These are phyloP conservation scores for Achlya hypogyna DNA, from an alignment of 352 stramenopile species.

Conservation along the genomic window DNA sequence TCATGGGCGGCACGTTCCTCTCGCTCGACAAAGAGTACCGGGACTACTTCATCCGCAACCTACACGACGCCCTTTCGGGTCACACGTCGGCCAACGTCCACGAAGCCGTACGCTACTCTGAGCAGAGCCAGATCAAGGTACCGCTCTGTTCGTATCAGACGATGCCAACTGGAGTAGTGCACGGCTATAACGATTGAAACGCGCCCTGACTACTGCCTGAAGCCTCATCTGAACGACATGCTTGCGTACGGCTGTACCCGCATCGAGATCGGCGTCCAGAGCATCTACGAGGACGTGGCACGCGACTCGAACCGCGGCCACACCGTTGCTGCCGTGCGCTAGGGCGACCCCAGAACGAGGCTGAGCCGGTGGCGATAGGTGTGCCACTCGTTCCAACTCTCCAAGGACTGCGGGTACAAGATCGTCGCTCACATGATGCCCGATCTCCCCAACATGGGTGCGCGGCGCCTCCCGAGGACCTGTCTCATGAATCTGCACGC, in stretches of 20 bases:
- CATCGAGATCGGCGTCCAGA: constrained; percentile 97
- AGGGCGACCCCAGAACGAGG: background rate
- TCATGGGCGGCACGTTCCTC: constrained; percentile 97
- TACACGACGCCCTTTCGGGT: constrained; percentile 93
- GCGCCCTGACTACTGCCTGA: constrained; percentile 94
- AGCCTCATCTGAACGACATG: constrained; percentile 95
- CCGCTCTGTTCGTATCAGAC: background rate
- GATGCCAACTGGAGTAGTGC: constrained; percentile 29
- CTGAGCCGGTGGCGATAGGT: constrained; percentile 13
- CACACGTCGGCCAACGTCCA: constrained; percentile 85
- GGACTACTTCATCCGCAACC: constrained; percentile 94
- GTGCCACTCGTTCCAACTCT: constrained; percentile 57
- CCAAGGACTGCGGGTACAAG: constrained; percentile 97
- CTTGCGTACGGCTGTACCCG: constrained; percentile 93
- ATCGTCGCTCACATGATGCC: constrained; percentile 98
- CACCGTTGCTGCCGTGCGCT: constrained; percentile 87
- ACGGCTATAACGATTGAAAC: constrained; percentile 97
- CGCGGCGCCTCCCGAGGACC: background rate
- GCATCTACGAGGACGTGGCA: constrained; percentile 91
- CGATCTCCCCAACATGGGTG: constrained; percentile 93
- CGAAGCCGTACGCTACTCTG: constrained; percentile 91
- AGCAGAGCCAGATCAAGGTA: constrained; percentile 68
- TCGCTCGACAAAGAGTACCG: constrained; percentile 91
- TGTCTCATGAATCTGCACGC: background rate
- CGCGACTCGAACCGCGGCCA: constrained; percentile 91